Evolutionary conservation across 75 land plant genomes (phyloP), one percentile per base, ranked within the genome.

Genomic region (Pseudotsuga menziesii): DNA sequence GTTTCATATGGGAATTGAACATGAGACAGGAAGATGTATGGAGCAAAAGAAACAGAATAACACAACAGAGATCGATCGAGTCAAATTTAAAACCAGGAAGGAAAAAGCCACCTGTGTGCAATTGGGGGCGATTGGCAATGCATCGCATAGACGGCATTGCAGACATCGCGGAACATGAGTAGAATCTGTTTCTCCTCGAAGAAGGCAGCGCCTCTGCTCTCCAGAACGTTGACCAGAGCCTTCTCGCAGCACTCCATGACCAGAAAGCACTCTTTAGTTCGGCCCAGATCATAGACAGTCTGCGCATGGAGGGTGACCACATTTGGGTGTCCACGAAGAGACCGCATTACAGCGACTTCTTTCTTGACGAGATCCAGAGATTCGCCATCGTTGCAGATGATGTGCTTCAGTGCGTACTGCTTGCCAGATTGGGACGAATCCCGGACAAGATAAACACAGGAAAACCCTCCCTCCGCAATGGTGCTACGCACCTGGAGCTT

Each of bases 81-180:
- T 44, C 52, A 44, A 44, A 7, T 44, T 44, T 44, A 44, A 44
- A 44, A 44, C 52, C 52, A 22, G 11, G 44, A 80, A 48, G 1
- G 19, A 13, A 32, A 35, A 41, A 0, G 57, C 19, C 75, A 94
- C 99, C 99, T 88, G 84, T 97, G 99, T 64, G 99, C 99, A 73
- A 97, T 86, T 2, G 98, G 95, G 23, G 95, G 98, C 20, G 91
- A 85, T 23, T 88, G 95, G 74, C 78, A 86, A 77, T 97, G 99
- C 99, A 97, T 89, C n/a, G 98, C 98, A 73, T 88, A 97, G 1
- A 97, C 98, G 11, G 99, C 98, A 91, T 94, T 97, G 62, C 98
- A 94, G 17, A 94, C 82, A 78, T 97, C 95, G 58, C 93, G 90
- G 80, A 97, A 97, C 56, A 97, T 97, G 17, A 86, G 48, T 7